Percentiles rank a stretch among this genome's conserved stretches.
Evolutionary conservation across 257 asterid genomes (phyloP).

Genomic region (Primulina huaijiensis): DNA sequence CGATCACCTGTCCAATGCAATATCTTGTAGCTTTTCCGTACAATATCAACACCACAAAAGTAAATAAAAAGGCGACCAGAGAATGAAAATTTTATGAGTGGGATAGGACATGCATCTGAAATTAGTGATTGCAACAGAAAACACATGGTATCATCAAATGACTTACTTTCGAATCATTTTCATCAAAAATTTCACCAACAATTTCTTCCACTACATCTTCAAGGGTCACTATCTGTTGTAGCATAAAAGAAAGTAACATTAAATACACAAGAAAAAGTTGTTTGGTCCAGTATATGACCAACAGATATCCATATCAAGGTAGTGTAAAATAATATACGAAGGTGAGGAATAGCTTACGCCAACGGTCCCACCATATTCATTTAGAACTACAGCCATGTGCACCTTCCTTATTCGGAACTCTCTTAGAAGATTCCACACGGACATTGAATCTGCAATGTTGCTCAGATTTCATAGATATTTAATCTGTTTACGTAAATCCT

Average conservation of each 20-base stretch:
- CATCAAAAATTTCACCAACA: constrained; percentile 98
- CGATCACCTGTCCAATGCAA: constrained; percentile 8
- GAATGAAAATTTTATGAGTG: too few species aligned
- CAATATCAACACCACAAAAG: too few species aligned
- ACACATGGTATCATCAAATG: constrained; percentile 1
- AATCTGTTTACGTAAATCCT: constrained; percentile 11
- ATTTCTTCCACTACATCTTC: constrained; percentile 99
- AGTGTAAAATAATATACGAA: constrained; percentile 14
- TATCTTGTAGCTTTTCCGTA: not conserved
- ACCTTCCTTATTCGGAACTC: constrained; percentile 99
- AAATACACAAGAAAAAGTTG: constrained; percentile 24
- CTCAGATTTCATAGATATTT: constrained; percentile 8
- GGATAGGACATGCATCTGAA: constrained; percentile 1
- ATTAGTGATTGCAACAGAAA: constrained; percentile 19
- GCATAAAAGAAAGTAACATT: constrained; percentile 23
- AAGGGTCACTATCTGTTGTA: constrained; percentile 85
- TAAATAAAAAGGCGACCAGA: not conserved
- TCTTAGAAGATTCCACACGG: constrained; percentile 99
- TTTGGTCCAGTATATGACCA: constrained; percentile 19
- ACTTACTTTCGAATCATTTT: constrained; percentile 94
- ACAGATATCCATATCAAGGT: not conserved
- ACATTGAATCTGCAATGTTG: constrained; percentile 85
- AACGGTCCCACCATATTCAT: constrained; percentile 97
- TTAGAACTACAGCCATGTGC: constrained; percentile 99
- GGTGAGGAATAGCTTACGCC: constrained; percentile 59